Percentiles rank a stretch among this genome's conserved stretches.
Evolutionary conservation across 2,329 filamentous ascomycete genomes (phyloP).

Genomic region (Penicillium polonicum): DNA sequence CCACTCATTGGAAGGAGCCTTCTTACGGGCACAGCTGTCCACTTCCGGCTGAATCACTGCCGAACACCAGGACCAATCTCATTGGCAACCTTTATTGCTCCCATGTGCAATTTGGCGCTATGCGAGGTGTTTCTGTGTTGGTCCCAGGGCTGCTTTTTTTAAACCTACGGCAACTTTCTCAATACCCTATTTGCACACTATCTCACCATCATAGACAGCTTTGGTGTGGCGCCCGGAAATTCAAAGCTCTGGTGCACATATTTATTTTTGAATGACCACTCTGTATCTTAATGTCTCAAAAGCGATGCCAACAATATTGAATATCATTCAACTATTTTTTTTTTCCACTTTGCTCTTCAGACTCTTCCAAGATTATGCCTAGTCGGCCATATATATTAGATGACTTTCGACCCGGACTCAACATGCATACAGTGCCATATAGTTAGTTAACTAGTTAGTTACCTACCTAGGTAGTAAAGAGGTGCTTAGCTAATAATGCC

Average conservation of each 20-base stretch:
- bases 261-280: conserved; percentile 2
- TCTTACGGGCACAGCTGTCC: background rate
- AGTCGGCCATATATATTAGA: background rate
- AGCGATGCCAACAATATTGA: conserved; percentile 4
- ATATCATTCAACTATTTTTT: background rate
- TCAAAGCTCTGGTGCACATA: conserved; percentile 1
- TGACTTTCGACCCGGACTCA: background rate
- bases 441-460: background rate
- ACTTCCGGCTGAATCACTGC: background rate
- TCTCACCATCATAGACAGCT: background rate
- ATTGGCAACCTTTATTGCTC: background rate
- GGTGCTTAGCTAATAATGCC: too few species aligned
- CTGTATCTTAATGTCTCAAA: conserved; percentile 6
- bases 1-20: background rate
- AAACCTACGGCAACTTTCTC: background rate
- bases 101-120: background rate
- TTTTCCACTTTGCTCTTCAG: background rate
- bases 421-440: background rate
- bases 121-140: background rate
- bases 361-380: background rate
- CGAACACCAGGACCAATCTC: background rate
- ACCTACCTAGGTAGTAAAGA: too few species aligned
- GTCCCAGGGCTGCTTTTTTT: background rate
- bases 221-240: background rate
- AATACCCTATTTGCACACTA: background rate